phyloP scores from a whole-genome alignment of 2,329 filamentous ascomycete genomes.

The Xylariaceae sp. region DNA sequence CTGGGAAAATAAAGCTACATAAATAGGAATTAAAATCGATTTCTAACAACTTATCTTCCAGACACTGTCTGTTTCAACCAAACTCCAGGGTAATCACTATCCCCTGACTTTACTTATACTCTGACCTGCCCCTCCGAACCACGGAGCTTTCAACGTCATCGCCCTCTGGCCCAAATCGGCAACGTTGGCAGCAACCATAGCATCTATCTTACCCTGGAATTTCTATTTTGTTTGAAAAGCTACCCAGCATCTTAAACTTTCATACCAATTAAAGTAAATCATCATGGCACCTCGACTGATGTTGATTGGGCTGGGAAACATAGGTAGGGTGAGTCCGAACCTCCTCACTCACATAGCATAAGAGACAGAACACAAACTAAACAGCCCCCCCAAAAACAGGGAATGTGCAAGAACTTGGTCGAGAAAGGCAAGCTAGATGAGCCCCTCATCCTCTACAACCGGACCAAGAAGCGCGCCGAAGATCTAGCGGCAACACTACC shows the following conservation, averaged over 20 bases:
- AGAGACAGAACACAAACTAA: conserved; percentile 24
- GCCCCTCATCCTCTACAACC: conserved; percentile 82
- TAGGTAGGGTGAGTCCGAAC: conserved; percentile 71
- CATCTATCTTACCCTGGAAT: not conserved
- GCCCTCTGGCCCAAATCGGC: not conserved
- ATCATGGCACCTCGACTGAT: conserved; percentile 67
- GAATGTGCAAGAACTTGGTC: conserved; percentile 84
- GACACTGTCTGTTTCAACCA: too few relatives aligned
- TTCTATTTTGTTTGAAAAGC: not conserved
- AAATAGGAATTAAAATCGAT: too few relatives aligned
- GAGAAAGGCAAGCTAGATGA: conserved; percentile 75
- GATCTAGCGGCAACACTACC: conserved; percentile 68
- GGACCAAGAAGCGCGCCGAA: conserved; percentile 69
- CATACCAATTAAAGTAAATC: not conserved
- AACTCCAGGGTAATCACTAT: too few relatives aligned
- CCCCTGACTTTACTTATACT: too few relatives aligned
- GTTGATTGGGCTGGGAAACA: conserved; percentile 87
- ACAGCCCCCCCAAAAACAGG: conserved; percentile 62
- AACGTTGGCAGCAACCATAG: not conserved
- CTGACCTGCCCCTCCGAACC: not conserved
- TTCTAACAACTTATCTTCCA: too few relatives aligned
- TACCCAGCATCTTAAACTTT: not conserved
- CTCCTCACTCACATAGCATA: conserved; percentile 1
- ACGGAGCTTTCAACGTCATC: conserved; percentile 13
- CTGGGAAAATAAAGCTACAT: too few relatives aligned